These are phyloP conservation scores for Lanmaoa rubissima DNA, from an alignment of 768 basidiomycete species.

Conservation along the genomic window DNA sequence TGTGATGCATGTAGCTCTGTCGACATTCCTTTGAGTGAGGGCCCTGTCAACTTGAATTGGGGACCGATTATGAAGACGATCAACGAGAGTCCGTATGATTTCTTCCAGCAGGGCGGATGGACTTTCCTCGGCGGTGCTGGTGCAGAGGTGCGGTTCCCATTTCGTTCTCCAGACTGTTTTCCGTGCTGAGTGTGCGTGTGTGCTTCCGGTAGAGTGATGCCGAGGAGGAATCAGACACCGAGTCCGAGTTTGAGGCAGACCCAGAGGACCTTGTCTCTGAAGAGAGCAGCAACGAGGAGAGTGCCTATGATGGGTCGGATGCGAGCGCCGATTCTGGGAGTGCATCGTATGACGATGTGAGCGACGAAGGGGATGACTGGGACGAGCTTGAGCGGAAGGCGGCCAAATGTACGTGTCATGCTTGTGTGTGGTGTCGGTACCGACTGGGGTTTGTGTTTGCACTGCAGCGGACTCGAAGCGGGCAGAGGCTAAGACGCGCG, in stretches of 20 bases:
- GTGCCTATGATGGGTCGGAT: slow-evolving; percentile 52
- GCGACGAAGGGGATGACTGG: slow-evolving; percentile 90
- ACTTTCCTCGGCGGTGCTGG: slow-evolving; percentile 78
- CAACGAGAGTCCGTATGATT: slow-evolving; percentile 92
- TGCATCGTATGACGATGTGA: slow-evolving; percentile 60
- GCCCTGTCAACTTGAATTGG: slow-evolving; percentile 98
- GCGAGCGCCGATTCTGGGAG: slow-evolving; percentile 59
- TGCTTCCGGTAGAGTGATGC: slow-evolving; percentile 50
- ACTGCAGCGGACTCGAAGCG: slow-evolving; percentile 50
- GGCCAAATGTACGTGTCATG: slow-evolving; percentile 60
- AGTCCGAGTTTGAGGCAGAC: slow-evolving; percentile 64
- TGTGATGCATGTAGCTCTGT: slow-evolving; percentile 65
- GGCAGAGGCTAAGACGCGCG: slow-evolving; percentile 37
- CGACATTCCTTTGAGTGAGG: slow-evolving; percentile 93
- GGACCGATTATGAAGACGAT: slow-evolving; percentile 98
- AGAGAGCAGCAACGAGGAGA: slow-evolving; percentile 50
- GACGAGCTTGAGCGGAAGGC: slow-evolving; percentile 92
- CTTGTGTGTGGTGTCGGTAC: not conserved
- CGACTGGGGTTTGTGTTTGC: not conserved
- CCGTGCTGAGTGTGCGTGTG: slow-evolving; percentile 30
- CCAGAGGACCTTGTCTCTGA: slow-evolving; percentile 42
- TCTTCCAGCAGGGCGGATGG: slow-evolving; percentile 98
- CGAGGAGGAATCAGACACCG: slow-evolving; percentile 62
- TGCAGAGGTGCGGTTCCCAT: slow-evolving; percentile 54
- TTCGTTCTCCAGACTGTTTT: not conserved